Evolutionary conservation across 495 filamentous ascomycete species (phyloP), one percentile per base, ranked within the genome.

Genomic region (Pseudevernia furfuracea): DNA sequence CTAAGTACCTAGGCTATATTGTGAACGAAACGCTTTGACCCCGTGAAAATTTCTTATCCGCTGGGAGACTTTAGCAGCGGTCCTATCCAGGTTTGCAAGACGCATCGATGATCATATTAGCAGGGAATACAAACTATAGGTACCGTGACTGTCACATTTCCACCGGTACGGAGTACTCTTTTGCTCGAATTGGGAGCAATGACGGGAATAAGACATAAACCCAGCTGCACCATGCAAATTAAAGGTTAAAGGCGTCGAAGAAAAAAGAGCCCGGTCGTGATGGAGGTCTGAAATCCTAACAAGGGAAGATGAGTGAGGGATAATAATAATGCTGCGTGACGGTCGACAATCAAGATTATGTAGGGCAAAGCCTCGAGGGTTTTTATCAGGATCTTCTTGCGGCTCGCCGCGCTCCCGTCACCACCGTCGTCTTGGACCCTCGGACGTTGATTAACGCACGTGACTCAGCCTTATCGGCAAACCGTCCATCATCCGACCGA

Each of bases 381-480:
- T n/a, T n/a, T n/a, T n/a, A n/a, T n/a, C n/a, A n/a, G n/a, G 48
- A 52, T 52, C 10, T 52, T 52, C 5, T 52, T 28, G 23, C 23
- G 5, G 44, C 5, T 10, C 21, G 21, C 4, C 4, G 44, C 19
- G 21, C 10, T 23, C 43, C 43, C 7, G 1, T 17, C 12, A 4
- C 38, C 38, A 12, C 12, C 38, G 6, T 8, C 11, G 10, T 41
- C 38, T 41, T 41, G 6, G 38, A 34, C n/a, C n/a, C n/a, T n/a
- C n/a, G n/a, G 9, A 53, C 5, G 8, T 28, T 19, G 14, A 28
- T 1, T 1, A 7, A 32, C 28, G 46, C 52, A 55, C 52, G 30
- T 55, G 52, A 55, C 30, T 55, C 52, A 55, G 52, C 52, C 52
- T 55, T 55, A 55, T 55, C 28, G 28, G 52, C 48, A 34, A 19